Evolutionary conservation across 2,329 filamentous ascomycete species (phyloP), one percentile per base, ranked within the genome.

Genomic region (Pestalotiopsis sp.): DNA sequence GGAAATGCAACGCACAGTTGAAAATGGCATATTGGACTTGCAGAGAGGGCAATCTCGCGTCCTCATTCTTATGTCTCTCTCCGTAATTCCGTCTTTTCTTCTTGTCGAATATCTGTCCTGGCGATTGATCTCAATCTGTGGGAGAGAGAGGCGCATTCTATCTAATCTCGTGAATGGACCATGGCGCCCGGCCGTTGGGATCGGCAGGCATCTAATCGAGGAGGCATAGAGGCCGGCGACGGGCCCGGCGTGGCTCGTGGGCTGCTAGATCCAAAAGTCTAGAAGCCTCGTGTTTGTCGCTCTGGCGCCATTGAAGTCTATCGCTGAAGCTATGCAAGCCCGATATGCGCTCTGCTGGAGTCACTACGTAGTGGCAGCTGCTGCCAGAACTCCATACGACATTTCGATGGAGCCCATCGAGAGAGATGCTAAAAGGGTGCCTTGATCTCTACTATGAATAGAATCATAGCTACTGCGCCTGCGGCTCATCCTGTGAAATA

Each of bases 241-340:
- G 58, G 30, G 35, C 58, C 58, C 17, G 58, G 26, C 35, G 58
- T 20, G 30, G 14, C 17, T 61, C 26, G 14, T 20, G 13, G 20
- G 44, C 44, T 52, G 44, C 44, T 52, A 52, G 44, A 52, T 52
- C 17, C 26, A 35, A 24, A 61, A 39, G 58, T 61, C 58, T 61
- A 61, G 58, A 61, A 61, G 58, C 58, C 58, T 61, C 58, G 58
- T 61, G 58, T 61, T 61, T 35, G 24, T 61, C 58, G 17, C 10
- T 61, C 44, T 61, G n/a, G 58, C 58, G 58, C 58, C 58, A 35
- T 39, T 35, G 30, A 61, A 61, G 22, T 58, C 20, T 58, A 35
- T 35, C 56, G 17, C 26, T 52, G 14, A 20, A 52, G 44, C 44
- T 52, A 52, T 52, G 44, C 44, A 52, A 52, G 44, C 44, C 44